Base-by-base conservation (phyloP, 1,139 yeast genomes). In the Nakaseomyces glabratus region DNA sequence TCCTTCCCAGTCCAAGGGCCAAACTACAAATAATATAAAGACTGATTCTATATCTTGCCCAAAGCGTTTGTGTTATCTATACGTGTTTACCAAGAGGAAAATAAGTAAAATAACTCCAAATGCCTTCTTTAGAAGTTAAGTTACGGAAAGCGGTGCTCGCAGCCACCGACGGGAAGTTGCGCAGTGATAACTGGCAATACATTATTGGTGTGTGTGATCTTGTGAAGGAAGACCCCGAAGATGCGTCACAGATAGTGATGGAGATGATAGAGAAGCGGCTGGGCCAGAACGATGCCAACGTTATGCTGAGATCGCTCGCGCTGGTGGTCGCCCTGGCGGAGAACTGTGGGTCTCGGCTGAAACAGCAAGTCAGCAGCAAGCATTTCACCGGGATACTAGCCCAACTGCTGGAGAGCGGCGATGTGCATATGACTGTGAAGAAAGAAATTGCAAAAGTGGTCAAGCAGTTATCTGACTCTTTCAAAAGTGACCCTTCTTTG, bases 261-360 rank as follows among this genome's bases (percentile, higher is more conserved):
- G 45, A 48, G 6, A 34, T 51, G 2, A 60, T 86, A 14, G 65
- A 69, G 33, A 58, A 64, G 14, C 67, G 86, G 35, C 61, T 88
- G 31, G 63, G 65, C 23, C 65, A 69, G 18, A 65, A 71, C 31
- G 90, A 84, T 56, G 96, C 94, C 20, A 90, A 88, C 57, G 80
- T 82, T 1, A 74, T 84, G 19, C 63, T 88, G 36, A 69, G 93
- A 47, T 60, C 93, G 0, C 60, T 90, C 35, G 71, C 95, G 0
- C 47, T 90, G 36, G 61, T 84, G 13, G 70, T 75, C 13, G 79
- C 95, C 0, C 59, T 85, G 23, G 95, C 95, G 1, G 95, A 88
- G 58, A 90, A 90, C 56, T 88, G 97, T 61, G 97, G 97, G 1
- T 77, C 94, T 2, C 67, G 86, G 46, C 73, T 82, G 72, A 78